These are phyloP conservation scores for Imleria badia DNA, from an alignment of 768 basidiomycete species.

Conservation along the genomic window DNA sequence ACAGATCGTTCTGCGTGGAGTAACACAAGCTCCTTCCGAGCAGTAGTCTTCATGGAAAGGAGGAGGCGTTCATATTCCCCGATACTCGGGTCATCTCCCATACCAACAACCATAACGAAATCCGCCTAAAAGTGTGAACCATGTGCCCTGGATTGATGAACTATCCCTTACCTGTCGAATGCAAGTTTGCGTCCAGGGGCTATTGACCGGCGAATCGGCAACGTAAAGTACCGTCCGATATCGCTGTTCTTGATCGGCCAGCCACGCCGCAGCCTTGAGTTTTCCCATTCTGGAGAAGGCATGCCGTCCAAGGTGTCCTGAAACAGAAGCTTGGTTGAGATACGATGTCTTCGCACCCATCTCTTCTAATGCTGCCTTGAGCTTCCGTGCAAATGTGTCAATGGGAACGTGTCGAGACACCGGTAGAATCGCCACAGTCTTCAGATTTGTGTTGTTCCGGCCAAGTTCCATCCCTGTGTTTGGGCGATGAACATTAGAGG, in stretches of 20 bases:
- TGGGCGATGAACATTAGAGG: constrained; percentile 50
- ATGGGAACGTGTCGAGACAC: constrained; percentile 86
- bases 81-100: constrained; percentile 86
- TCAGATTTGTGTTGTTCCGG: constrained; percentile 82
- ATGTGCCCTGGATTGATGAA: background rate
- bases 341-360: constrained; percentile 93
- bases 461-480: constrained; percentile 59
- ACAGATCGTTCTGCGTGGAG: constrained; percentile 92
- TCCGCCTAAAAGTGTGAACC: constrained; percentile 59
- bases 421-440: constrained; percentile 93
- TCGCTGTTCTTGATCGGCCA: constrained; percentile 93
- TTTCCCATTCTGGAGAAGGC: constrained; percentile 97
- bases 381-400: constrained; percentile 84
- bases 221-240: constrained; percentile 94
- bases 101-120: constrained; percentile 89
- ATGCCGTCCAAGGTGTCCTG: constrained; percentile 88
- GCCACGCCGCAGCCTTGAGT: constrained; percentile 88
- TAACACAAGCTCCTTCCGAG: constrained; percentile 94
- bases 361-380: constrained; percentile 84
- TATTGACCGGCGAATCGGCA: constrained; percentile 91
- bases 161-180: constrained; percentile 73
- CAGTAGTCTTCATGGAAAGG: constrained; percentile 95
- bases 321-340: constrained; percentile 92
- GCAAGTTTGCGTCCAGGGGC: constrained; percentile 98
- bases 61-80: constrained; percentile 95